Evolutionary conservation across 192 early-diverging fungal genomes (phyloP), one percentile per base, ranked within the genome.

Genomic region (Entomortierella parvispora): DNA sequence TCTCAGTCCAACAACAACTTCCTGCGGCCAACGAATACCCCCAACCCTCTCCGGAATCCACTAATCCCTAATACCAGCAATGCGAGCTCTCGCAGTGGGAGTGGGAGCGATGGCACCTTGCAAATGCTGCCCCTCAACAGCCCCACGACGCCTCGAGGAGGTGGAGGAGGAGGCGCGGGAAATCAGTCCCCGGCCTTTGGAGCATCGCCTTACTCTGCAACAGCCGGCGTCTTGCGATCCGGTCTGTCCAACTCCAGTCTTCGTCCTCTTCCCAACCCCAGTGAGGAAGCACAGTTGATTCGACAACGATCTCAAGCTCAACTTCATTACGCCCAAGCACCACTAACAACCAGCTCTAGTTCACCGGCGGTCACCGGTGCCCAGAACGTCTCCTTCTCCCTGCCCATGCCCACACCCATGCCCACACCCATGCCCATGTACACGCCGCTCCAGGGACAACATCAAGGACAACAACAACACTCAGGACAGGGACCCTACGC

Each of bases 291-390:
- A 0, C 74, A 77, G 11, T 44, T 68, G 46, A 68, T 77, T 12
- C 51, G 74, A 9, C 74, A 77, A n/a, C 52, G 74, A 42, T 77
- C 74, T 14, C 74, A 77, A n/a, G 74, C 60, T 33, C 74, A 68
- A 46, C 14, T 68, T 5, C 37, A 40, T 18, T 68, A 68, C 37
- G 47, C 62, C 1, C 62, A 43, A 45, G 18, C 66, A 4, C 20
- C 59, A n/a, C 1, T 12, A 44, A 37, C 12, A 49, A 6, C 47
- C 47, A 49, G 22, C 47, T 5, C 18, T 12, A 23, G 18, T 5
- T 8, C 54, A 6, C 15, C 54, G n/a, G 32, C 32, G n/a, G n/a
- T n/a, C n/a, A 23, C 59, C 22, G 26, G 32, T 37, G 63, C 28
- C 34, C 65, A 34, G 29, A 76, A 68, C 40, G 65, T 62, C 11